Percentiles rank a stretch among this genome's conserved stretches.
Evolutionary conservation across 1,284 basidiomycete genomes (phyloP).

Genomic region (Anthracocystis panici-leucophaei): DNA sequence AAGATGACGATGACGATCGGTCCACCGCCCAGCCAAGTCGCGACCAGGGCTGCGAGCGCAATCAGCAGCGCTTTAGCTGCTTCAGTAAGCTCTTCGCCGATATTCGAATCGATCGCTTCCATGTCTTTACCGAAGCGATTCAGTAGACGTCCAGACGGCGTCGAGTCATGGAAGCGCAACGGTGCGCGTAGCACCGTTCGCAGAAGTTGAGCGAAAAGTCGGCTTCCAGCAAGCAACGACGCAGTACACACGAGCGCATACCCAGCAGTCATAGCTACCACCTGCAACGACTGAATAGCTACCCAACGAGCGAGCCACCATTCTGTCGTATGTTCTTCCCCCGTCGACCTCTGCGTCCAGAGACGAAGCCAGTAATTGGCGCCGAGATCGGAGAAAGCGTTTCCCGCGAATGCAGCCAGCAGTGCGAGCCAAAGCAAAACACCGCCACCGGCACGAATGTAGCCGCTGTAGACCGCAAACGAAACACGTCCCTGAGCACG

Average conservation of each 20-base stretch:
- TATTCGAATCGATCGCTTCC: constrained; percentile 84
- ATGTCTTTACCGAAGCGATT: constrained; percentile 80
- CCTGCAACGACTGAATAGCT: constrained; percentile 79
- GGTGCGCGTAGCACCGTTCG: constrained; percentile 77
- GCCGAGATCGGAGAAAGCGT: constrained; percentile 27
- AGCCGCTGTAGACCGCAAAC: constrained; percentile 35
- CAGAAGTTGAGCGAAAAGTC: constrained; percentile 75
- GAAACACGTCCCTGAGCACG: constrained; percentile 36
- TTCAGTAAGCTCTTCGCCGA: constrained; percentile 68
- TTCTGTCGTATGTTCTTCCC: constrained; percentile 56
- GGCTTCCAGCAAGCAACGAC: constrained; percentile 77
- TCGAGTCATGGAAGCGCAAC: constrained; percentile 83
- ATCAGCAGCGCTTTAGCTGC: constrained; percentile 51
- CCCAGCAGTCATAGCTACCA: constrained; percentile 75
- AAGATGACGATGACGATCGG: constrained; percentile 77
- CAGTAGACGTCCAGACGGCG: constrained; percentile 85
- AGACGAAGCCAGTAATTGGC: constrained; percentile 40
- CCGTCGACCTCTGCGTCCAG: constrained; percentile 17
- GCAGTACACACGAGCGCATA: constrained; percentile 75
- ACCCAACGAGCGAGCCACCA: constrained; percentile 75
- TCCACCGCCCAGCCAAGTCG: constrained; percentile 78
- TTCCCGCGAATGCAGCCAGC: constrained; percentile 12
- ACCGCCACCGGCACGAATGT: constrained; percentile 40
- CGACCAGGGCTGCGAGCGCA: constrained; percentile 73
- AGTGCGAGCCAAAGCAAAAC: constrained; percentile 33